phyloP scores from a whole-genome alignment of 2,329 filamentous ascomycete species.

The Diaporthe sp. region DNA sequence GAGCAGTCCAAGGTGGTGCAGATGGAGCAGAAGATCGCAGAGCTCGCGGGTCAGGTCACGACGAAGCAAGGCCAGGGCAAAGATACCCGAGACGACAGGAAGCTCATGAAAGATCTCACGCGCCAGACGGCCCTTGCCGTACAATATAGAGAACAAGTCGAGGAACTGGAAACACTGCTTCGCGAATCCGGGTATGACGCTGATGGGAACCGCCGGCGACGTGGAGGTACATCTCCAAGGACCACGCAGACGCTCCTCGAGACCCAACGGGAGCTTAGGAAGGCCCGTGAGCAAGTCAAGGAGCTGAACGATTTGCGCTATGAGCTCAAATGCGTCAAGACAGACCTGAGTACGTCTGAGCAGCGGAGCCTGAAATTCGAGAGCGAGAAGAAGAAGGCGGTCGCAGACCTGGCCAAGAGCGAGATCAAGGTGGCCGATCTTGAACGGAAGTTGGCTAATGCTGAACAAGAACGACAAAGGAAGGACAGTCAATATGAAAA shows the following conservation, averaged over 20 bases:
- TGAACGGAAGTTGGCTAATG: conserved; percentile 45
- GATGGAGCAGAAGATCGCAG: conserved; percentile 73
- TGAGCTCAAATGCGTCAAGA: conserved; percentile 66
- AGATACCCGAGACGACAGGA: conserved; percentile 57
- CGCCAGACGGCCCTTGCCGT: conserved; percentile 69
- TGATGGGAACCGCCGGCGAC: conserved; percentile 48
- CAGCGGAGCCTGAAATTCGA: conserved; percentile 55
- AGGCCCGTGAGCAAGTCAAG: conserved; percentile 65
- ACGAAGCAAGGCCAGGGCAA: conserved; percentile 51
- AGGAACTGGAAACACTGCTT: conserved; percentile 67
- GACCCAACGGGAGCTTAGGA: conserved; percentile 65
- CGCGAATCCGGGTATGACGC: conserved; percentile 54
- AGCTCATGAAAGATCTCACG: conserved; percentile 65
- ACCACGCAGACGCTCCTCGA: conserved; percentile 66
- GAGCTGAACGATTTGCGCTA: conserved; percentile 65
- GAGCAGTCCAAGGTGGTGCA: conserved; percentile 74
- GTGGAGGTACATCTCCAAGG: conserved; percentile 59
- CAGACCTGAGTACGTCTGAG: conserved; percentile 62
- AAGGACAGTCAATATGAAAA: conserved; percentile 52
- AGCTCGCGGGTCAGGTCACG: conserved; percentile 70
- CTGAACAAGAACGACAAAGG: conserved; percentile 43
- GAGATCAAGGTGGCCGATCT: conserved; percentile 46
- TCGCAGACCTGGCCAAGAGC: conserved; percentile 47
- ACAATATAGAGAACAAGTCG: conserved; percentile 70
- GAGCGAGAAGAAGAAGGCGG: conserved; percentile 51